Evolutionary conservation across 768 basidiomycete species (phyloP).

Genomic region (Kwoniella newhampshirensis): DNA sequence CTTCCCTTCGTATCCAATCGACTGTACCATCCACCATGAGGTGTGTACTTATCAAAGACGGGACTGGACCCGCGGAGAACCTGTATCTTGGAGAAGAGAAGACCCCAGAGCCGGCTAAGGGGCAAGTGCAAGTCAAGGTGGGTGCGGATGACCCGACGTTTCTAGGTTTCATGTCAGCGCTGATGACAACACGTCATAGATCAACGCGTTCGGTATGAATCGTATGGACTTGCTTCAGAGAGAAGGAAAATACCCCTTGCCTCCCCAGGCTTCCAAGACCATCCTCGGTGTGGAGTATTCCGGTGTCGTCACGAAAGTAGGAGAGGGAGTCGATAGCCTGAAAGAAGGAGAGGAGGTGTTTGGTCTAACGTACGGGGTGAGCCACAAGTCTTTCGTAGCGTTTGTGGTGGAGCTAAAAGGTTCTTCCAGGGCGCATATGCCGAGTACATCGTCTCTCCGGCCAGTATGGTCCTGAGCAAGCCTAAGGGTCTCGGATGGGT

Average conservation of each 20-base stretch:
- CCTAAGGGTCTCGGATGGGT: constrained; percentile 73
- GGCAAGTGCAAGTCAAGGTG: constrained; percentile 79
- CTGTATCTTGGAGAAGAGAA: constrained; percentile 73
- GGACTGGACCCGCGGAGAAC: constrained; percentile 70
- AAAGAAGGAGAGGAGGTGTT: constrained; percentile 69
- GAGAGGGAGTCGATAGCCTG: constrained; percentile 60
- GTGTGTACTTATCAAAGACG: constrained; percentile 74
- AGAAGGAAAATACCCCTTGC: constrained; percentile 64
- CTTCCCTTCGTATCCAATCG: background rate
- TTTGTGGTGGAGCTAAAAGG: no score
- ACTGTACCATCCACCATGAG: constrained; percentile 60
- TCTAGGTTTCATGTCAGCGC: background rate
- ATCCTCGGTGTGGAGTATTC: constrained; percentile 89
- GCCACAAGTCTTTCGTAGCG: no score
- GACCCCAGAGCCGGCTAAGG: constrained; percentile 62
- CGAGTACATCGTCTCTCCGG: constrained; percentile 70
- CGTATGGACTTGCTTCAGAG: constrained; percentile 72
- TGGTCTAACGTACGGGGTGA: constrained; percentile 76
- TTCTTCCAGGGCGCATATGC: constrained; percentile 82
- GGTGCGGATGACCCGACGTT: constrained; percentile 28
- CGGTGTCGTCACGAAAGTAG: constrained; percentile 63
- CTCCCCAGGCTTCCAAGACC: constrained; percentile 65
- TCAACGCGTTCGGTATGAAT: constrained; percentile 83
- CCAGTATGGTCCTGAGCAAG: constrained; percentile 71
- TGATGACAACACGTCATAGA: constrained; percentile 55